Base-by-base conservation (phyloP, 2,329 filamentous ascomycete genomes). In the Trichoderma sp. region DNA sequence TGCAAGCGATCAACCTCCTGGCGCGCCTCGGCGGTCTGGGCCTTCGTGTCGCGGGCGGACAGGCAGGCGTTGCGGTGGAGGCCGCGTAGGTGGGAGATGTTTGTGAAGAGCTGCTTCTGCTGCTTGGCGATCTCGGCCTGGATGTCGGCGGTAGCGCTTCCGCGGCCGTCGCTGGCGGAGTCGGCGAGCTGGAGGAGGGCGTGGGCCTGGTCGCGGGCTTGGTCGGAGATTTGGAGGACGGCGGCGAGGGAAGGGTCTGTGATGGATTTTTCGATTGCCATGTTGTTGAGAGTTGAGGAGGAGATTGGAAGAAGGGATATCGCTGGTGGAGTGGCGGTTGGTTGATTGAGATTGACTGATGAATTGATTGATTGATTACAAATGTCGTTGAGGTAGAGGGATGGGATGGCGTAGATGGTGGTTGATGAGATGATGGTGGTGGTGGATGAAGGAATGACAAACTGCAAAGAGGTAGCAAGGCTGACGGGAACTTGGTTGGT, bases 1-100 rank as follows among this genome's bases (percentile, higher is more conserved):
- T 98, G 95, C 77, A 99, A 88, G 67, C 93, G 91, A 83, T 99
- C 97, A 78, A 98, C 95, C 84, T 98, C 95, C 80, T 96, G 94
- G 66, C 95, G 91, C 66, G 93, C 94, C 83, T 98, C 95, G 35
- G 94, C 93, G 0, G 97, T 98, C 79, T 91, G 88, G 71, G 93
- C 88, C 83, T 98, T 98, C 16, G 95, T 98, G 79, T 95, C 91
- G 78, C 97, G 92, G 35, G 95, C 94, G 35, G 91, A 89, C 79
- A 98, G 89, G 78, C 95, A 91, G 11, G 95, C 95, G 78, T 93
- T 90, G 33, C 97, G 92, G 83, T 98, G 96, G 33, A 97, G 88
- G 14, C 93, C 93, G 74, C 96, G 93, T 21, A 98, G 88, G 78
- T 94, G 93, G 1, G 94, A 91, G 11, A 98, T 89, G 80, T 94